A percentile compares a stretch with the other conserved stretches of the same genome.
Conservation (phyloP, 2,329 filamentous ascomycete species). For the Clonostachys rosea region DNA sequence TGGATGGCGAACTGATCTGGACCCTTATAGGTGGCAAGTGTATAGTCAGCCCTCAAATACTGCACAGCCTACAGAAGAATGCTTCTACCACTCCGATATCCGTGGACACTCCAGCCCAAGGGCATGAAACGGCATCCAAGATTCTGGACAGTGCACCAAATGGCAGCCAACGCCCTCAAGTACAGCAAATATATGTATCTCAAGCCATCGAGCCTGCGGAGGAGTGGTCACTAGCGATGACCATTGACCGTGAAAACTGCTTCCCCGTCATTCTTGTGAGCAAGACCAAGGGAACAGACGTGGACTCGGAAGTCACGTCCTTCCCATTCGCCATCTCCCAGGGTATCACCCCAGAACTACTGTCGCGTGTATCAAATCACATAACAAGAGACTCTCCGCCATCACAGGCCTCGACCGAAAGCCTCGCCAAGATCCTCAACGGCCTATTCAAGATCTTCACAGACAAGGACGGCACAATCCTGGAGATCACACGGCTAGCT, state of each 20-base stretch:
- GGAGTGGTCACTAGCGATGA: slow-evolving; percentile 33
- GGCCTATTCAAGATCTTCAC: slow-evolving; percentile 30
- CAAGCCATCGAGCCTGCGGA: slow-evolving; percentile 17
- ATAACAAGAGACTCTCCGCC: slow-evolving; percentile 1
- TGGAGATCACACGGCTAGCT: slow-evolving; percentile 33
- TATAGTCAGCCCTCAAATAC: slow-evolving; percentile 17
- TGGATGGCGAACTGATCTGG: not conserved
- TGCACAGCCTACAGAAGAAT: slow-evolving; percentile 7
- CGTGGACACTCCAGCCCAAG: slow-evolving; percentile 4
- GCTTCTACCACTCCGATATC: slow-evolving; percentile 7
- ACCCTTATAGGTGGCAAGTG: slow-evolving; percentile 10
- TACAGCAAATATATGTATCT: slow-evolving; percentile 27
- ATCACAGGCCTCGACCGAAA: not conserved
- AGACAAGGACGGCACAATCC: slow-evolving; percentile 37
- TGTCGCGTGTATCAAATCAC: slow-evolving; percentile 5
- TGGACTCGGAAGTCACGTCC: not conserved
- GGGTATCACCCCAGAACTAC: slow-evolving; percentile 16
- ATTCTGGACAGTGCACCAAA: not conserved
- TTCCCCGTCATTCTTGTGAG: slow-evolving; percentile 30
- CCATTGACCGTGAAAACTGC: slow-evolving; percentile 33
- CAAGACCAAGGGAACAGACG: not conserved
- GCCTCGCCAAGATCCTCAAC: slow-evolving; percentile 11
- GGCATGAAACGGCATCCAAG: not conserved
- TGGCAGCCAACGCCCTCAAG: not conserved
- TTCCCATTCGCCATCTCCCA: slow-evolving; percentile 16